These are phyloP conservation scores for Millerago galiae DNA, from an alignment of 805 yeast species.

Conservation along the genomic window DNA sequence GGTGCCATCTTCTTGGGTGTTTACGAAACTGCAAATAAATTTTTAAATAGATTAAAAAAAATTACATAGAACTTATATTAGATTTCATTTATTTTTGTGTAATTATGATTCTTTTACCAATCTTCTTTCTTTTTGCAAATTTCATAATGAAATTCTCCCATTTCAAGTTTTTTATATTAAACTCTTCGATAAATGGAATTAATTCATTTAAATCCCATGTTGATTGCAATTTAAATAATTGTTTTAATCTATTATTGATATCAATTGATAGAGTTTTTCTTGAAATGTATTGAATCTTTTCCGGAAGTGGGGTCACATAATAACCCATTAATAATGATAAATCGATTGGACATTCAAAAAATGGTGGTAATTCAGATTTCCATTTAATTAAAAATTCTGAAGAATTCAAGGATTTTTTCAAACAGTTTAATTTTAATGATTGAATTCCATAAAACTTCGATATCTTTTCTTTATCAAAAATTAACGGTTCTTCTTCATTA, in stretches of 20 bases:
- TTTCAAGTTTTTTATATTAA: slow-evolving; percentile 47
- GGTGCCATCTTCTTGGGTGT: slow-evolving; percentile 97
- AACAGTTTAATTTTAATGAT: slow-evolving; percentile 35
- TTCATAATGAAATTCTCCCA: slow-evolving; percentile 56
- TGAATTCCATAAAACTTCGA: slow-evolving; percentile 60
- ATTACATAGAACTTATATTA: background rate
- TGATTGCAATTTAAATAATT: slow-evolving; percentile 46
- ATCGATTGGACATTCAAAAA: slow-evolving; percentile 55
- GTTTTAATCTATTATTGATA: slow-evolving; percentile 41
- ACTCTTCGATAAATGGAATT: slow-evolving; percentile 54
- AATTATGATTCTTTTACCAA: slow-evolving; percentile 36
- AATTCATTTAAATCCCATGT: slow-evolving; percentile 60
- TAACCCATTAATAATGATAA: slow-evolving; percentile 48
- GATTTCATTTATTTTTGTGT: slow-evolving; percentile 19
- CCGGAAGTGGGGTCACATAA: slow-evolving; percentile 41
- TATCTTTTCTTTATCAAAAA: slow-evolving; percentile 37
- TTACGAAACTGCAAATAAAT: slow-evolving; percentile 51
- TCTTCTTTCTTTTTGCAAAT: slow-evolving; percentile 47
- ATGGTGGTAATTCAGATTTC: slow-evolving; percentile 57
- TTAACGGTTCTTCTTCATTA: slow-evolving; percentile 22
- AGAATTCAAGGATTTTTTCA: slow-evolving; percentile 22
- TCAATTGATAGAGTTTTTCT: slow-evolving; percentile 41
- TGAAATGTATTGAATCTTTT: slow-evolving; percentile 48
- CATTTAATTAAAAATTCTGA: slow-evolving; percentile 60
- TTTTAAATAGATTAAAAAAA: slow-evolving; percentile 7